Percentiles rank a stretch among this genome's conserved stretches.
phyloP scores from a whole-genome alignment of 2,329 filamentous ascomycete genomes.

The Colletotrichum musae region DNA sequence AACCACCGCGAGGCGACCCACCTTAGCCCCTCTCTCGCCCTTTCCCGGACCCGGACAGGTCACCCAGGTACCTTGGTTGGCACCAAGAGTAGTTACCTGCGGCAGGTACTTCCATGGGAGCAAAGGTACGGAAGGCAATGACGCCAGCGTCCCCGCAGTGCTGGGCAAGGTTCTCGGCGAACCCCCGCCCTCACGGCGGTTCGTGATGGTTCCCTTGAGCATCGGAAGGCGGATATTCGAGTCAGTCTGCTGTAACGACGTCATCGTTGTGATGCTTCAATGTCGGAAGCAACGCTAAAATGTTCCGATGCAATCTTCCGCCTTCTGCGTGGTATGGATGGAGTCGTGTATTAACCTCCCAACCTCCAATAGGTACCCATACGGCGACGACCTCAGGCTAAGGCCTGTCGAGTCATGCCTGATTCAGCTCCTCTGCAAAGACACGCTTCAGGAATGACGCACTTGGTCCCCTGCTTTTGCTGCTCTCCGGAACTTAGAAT shows the following conservation, averaged over 20 bases:
- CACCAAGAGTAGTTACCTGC: too few relatives aligned
- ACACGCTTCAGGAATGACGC: slow-evolving; percentile 22
- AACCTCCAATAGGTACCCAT: too few relatives aligned
- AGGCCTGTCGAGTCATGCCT: slow-evolving; percentile 29
- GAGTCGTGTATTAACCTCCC: neutral
- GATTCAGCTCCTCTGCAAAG: neutral
- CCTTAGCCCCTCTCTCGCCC: slow-evolving; percentile 10
- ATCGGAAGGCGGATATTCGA: slow-evolving; percentile 14
- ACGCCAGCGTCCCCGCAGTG: slow-evolving; percentile 38
- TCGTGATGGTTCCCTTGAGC: slow-evolving; percentile 37
- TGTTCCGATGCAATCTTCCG: slow-evolving; percentile 22
- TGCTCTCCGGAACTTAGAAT: slow-evolving; percentile 2
- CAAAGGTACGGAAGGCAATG: slow-evolving; percentile 10
- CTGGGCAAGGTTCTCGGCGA: slow-evolving; percentile 33
- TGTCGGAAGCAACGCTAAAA: slow-evolving; percentile 14
- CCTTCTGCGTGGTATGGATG: neutral
- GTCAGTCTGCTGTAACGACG: slow-evolving; percentile 27
- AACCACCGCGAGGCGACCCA: slow-evolving; percentile 20
- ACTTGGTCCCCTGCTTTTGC: slow-evolving; percentile 10
- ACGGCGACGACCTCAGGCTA: too few relatives aligned
- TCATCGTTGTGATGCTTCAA: slow-evolving; percentile 33
- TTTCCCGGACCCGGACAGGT: too few relatives aligned
- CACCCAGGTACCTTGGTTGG: too few relatives aligned
- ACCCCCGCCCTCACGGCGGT: slow-evolving; percentile 26
- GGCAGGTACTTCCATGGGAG: too few relatives aligned